Base-by-base conservation (phyloP, 2,329 filamentous ascomycete species). In the Clarireedia sp. region DNA sequence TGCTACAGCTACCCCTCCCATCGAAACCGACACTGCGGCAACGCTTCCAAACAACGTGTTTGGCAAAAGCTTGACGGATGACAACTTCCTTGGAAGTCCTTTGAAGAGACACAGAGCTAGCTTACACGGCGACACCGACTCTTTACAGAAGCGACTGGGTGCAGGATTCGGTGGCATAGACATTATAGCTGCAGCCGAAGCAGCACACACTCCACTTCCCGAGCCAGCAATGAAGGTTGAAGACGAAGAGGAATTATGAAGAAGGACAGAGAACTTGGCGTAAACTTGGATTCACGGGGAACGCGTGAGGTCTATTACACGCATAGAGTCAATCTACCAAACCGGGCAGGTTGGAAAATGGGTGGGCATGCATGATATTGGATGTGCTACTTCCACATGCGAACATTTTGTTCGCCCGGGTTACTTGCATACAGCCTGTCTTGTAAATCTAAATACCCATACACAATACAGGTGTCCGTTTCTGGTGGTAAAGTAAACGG, bases 91-190 rank as follows among this genome's bases (percentile, higher is more conserved):
- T 21, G 86, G 83, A 48, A 89, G 85, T 61, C 87, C 87, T 1
- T 77, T 89, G 64, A 90, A 90, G 76, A 89, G 85, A 67, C 85
- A 88, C 56, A 78, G 87, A 37, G 80, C 85, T 1, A 87, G 83
- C 63, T 64, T 82, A 23, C 74, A 77, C 7, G 78, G 74, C 7
- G 71, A 76, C 52, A 73, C 72, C 48, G 72, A 75, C 9, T 59
- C 57, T 14, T 57, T 66, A 51, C 60, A 63, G 43, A 65, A 67
- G 51, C 62, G 63, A 24, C 44, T 67, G 14, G 63, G 60, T 6
- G 55, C 58, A 45, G 62, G 59, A 16, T 66, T 64, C n/a, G 44
- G 55, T 5, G 55, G 59, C 24, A 43, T 53, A n/a, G 64, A 64
- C 57, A 50, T 67, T 46, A 46, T 68, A 19, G 62, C 65, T 26